Conservation (phyloP, 208 protist species). For the Lotmaria passim region DNA sequence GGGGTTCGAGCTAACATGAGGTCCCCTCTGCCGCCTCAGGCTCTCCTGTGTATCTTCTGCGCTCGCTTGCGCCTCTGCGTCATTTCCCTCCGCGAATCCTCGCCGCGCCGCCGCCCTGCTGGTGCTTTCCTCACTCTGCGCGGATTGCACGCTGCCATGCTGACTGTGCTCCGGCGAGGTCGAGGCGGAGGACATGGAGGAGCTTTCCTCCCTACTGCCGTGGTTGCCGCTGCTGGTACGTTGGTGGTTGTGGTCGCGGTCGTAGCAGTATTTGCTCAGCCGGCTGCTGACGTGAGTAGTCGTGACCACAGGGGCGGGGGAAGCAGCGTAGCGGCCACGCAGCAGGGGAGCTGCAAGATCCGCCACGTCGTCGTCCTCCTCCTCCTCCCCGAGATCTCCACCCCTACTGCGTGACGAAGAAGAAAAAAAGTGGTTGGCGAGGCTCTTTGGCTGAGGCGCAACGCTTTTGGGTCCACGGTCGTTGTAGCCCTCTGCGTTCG, state of each 20-base stretch:
- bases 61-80: too few species aligned
- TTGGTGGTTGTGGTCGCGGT: background rate
- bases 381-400: background rate
- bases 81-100: too few species aligned
- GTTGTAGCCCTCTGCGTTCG: background rate
- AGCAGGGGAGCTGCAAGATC: background rate
- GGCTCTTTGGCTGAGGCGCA: too few species aligned
- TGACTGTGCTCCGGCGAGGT: background rate
- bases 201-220: background rate
- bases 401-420: too few species aligned
- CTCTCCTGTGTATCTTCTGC: too few species aligned
- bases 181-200: constrained; percentile 18
- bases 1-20: too few species aligned
- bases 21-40: too few species aligned
- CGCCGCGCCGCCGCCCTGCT: background rate
- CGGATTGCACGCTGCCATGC: background rate
- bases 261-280: background rate
- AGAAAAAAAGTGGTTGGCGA: too few species aligned
- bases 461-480: background rate
- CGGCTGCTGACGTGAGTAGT: background rate
- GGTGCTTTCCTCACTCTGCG: background rate
- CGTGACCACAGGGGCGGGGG: constrained; percentile 3
- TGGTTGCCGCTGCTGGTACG: background rate
- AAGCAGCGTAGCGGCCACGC: background rate
- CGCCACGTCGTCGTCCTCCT: background rate